These are phyloP conservation scores for Viola pubescens DNA, from an alignment of 441 rosid species.

Conservation along the genomic window DNA sequence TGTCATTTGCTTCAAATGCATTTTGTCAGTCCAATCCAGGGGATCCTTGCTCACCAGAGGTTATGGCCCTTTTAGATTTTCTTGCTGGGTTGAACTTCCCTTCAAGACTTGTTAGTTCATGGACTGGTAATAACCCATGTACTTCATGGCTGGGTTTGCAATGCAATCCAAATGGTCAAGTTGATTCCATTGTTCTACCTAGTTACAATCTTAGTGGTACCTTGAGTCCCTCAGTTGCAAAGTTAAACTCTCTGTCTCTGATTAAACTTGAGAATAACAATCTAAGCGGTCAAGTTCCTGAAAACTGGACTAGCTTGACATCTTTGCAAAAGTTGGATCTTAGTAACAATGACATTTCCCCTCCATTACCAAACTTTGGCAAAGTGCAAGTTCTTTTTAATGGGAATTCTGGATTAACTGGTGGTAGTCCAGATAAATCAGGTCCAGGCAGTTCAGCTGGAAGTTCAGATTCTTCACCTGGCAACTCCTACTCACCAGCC, in stretches of 20 bases:
- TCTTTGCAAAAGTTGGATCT: slow-evolving; percentile 46
- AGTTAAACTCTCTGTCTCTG: slow-evolving; percentile 32
- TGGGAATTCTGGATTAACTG: slow-evolving; percentile 40
- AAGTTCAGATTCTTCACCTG: slow-evolving; percentile 13
- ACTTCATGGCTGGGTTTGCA: slow-evolving; percentile 46
- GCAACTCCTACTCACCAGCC: slow-evolving; percentile 14
- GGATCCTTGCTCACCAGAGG: slow-evolving; percentile 41
- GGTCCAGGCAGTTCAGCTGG: slow-evolving; percentile 1
- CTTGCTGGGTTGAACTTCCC: slow-evolving; percentile 53
- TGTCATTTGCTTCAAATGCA: slow-evolving; percentile 31
- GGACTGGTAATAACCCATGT: slow-evolving; percentile 63
- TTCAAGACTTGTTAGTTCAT: slow-evolving; percentile 38
- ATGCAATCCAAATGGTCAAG: slow-evolving; percentile 23
- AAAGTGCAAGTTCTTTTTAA: slow-evolving; percentile 21
- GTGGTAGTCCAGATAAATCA: slow-evolving; percentile 10
- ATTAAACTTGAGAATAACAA: slow-evolving; percentile 41
- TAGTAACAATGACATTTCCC: slow-evolving; percentile 44
- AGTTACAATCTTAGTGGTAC: slow-evolving; percentile 46
- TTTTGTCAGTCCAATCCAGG: slow-evolving; percentile 46
- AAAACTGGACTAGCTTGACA: slow-evolving; percentile 49
- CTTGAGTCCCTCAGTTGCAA: slow-evolving; percentile 51
- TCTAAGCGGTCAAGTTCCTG: slow-evolving; percentile 42
- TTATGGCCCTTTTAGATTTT: slow-evolving; percentile 51
- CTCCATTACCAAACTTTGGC: slow-evolving; percentile 46
- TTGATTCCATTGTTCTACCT: slow-evolving; percentile 37